These are phyloP conservation scores for Ceratobasidium sp. DNA, from an alignment of 1,284 basidiomycete genomes.

Conservation along the genomic window DNA sequence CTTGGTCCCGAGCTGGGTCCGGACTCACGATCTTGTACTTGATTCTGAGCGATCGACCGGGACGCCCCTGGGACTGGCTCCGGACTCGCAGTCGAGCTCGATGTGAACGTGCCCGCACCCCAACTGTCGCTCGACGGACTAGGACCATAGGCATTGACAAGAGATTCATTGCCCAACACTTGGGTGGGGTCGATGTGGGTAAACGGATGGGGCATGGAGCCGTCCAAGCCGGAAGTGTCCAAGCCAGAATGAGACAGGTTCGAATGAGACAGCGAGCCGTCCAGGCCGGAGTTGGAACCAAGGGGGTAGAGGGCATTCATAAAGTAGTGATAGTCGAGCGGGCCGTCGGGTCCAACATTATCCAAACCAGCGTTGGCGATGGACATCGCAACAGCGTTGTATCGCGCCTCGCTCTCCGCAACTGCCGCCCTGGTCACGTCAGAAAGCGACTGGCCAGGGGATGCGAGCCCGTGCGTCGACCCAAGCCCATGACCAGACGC, in stretches of 20 bases:
- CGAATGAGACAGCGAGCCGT: constrained; percentile 1
- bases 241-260: constrained; percentile 2
- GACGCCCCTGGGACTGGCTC: constrained; percentile 77
- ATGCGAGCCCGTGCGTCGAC: background rate
- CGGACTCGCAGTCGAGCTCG: constrained; percentile 78
- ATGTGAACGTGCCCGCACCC: constrained; percentile 58
- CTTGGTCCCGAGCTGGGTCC: constrained; percentile 11
- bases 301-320: constrained; percentile 28
- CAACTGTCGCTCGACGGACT: constrained; percentile 84
- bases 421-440: constrained; percentile 29
- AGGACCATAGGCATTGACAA: constrained; percentile 55
- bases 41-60: constrained; percentile 51
- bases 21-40: constrained; percentile 19
- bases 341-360: constrained; percentile 28
- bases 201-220: constrained; percentile 63
- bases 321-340: constrained; percentile 37
- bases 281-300: background rate
- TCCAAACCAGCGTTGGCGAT: constrained; percentile 46
- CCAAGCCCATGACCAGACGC: background rate
- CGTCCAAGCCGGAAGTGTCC: constrained; percentile 45
- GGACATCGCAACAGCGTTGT: constrained; percentile 57
- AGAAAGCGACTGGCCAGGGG: constrained; percentile 45
- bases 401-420: constrained; percentile 55
- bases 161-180: constrained; percentile 69
- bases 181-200: constrained; percentile 91